These are phyloP conservation scores for Helianthus tuberosus DNA, from an alignment of 129 eudicot species.

Conservation along the genomic window DNA sequence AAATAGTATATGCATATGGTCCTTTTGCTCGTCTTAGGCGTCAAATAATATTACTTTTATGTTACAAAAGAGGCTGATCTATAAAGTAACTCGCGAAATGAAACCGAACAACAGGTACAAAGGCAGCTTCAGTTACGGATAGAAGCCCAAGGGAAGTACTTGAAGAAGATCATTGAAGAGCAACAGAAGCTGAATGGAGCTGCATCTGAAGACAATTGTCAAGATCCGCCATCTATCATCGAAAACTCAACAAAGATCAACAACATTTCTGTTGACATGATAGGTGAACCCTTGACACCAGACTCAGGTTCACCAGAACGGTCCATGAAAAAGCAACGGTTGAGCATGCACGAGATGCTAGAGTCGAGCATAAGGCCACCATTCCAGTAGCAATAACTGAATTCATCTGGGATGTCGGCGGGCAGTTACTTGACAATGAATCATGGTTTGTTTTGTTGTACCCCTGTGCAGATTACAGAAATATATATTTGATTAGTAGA, in stretches of 20 bases:
- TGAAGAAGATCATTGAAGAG: slow-evolving; percentile 83
- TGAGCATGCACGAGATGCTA: slow-evolving; percentile 42
- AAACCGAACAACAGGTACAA: slow-evolving; percentile 54
- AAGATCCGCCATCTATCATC: slow-evolving; percentile 39
- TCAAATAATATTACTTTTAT: neutral
- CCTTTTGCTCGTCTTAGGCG: too few relatives aligned
- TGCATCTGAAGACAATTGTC: slow-evolving; percentile 29
- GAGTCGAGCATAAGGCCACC: slow-evolving; percentile 62
- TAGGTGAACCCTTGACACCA: slow-evolving; percentile 62
- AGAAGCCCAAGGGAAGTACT: slow-evolving; percentile 89
- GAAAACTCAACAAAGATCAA: slow-evolving; percentile 32
- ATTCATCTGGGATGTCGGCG: slow-evolving; percentile 32
- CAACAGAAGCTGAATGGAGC: slow-evolving; percentile 73
- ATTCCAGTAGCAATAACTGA: slow-evolving; percentile 25
- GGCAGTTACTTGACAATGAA: slow-evolving; percentile 23
- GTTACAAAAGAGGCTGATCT: slow-evolving; percentile 16
- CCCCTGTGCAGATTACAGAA: slow-evolving; percentile 37
- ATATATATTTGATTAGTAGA: slow-evolving; percentile 31
- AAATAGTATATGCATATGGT: neutral
- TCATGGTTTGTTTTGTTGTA: slow-evolving; percentile 27
- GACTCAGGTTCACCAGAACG: slow-evolving; percentile 58
- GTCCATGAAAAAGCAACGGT: slow-evolving; percentile 51
- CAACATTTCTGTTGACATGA: slow-evolving; percentile 48
- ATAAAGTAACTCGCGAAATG: neutral
- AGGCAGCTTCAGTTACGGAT: slow-evolving; percentile 80